Conservation (phyloP, 2,329 filamentous ascomycete genomes). For the Colletotrichum ledebouriae region DNA sequence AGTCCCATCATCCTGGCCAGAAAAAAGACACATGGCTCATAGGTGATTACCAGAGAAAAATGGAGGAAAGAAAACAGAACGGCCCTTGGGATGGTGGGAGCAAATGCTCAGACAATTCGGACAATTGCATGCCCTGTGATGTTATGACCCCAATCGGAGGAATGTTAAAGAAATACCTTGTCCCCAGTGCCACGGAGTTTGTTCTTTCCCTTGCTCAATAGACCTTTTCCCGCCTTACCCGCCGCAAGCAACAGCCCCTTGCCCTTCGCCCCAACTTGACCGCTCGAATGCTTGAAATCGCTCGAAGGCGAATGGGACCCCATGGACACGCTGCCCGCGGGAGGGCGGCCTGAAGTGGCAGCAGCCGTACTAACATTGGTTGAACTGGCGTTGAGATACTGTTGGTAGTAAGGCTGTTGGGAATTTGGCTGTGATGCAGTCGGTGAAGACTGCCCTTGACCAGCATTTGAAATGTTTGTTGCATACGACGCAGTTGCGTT, state of each 20-base stretch:
- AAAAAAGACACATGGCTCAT: slow-evolving; percentile 42
- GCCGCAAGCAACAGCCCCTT: slow-evolving; percentile 91
- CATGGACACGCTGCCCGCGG: slow-evolving; percentile 54
- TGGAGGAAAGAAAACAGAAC: slow-evolving; percentile 42
- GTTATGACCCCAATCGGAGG: slow-evolving; percentile 46
- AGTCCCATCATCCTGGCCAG: slow-evolving; percentile 51
- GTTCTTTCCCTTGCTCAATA: slow-evolving; percentile 91
- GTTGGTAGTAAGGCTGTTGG: slow-evolving; percentile 68
- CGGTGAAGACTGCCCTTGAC: slow-evolving; percentile 40
- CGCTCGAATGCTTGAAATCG: slow-evolving; percentile 66
- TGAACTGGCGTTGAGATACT: slow-evolving; percentile 66
- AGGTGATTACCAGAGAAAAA: slow-evolving; percentile 39
- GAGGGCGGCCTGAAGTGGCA: slow-evolving; percentile 48
- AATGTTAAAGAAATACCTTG: slow-evolving; percentile 85
- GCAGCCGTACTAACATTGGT: slow-evolving; percentile 50
- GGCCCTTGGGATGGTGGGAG: slow-evolving; percentile 34
- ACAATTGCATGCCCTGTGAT: slow-evolving; percentile 43
- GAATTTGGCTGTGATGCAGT: slow-evolving; percentile 46
- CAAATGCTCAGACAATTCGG: slow-evolving; percentile 35
- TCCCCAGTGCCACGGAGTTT: slow-evolving; percentile 81
- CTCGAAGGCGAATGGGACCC: slow-evolving; percentile 56
- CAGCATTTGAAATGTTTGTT: slow-evolving; percentile 41
- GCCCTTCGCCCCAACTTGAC: slow-evolving; percentile 82
- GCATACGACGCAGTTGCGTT: slow-evolving; percentile 52
- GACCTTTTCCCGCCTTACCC: slow-evolving; percentile 89